These are phyloP conservation scores for Rhizoctonia solani DNA, from an alignment of 1,284 basidiomycete genomes.

Conservation along the genomic window DNA sequence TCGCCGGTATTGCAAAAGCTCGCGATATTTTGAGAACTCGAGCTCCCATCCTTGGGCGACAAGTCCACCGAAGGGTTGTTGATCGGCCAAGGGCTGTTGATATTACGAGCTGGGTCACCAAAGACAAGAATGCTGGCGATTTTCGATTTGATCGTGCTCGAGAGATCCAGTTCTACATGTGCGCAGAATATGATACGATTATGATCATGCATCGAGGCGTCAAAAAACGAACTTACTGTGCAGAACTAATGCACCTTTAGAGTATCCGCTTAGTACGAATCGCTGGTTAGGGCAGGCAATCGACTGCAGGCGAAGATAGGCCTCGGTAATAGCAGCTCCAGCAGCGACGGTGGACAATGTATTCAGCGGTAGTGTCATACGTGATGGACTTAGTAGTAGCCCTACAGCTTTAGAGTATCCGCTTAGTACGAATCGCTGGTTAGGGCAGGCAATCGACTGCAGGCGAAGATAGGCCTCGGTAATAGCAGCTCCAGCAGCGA, in stretches of 20 bases:
- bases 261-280: constrained; percentile 10
- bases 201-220: background rate
- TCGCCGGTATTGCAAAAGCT: constrained; percentile 29
- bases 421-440: constrained; percentile 1
- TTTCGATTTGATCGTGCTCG: background rate
- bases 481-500: background rate
- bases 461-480: background rate
- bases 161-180: background rate
- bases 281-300: background rate
- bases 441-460: background rate
- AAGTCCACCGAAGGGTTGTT: constrained; percentile 26
- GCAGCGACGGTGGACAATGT: background rate
- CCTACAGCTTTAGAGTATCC: constrained; percentile 20
- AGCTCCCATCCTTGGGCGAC: constrained; percentile 20
- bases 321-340: background rate
- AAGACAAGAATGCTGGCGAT: background rate
- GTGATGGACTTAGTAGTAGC: too few species aligned
- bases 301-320: background rate
- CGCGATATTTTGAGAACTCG: constrained; percentile 24
- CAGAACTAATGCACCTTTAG: constrained; percentile 1
- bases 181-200: background rate
- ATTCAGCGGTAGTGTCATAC: constrained; percentile 14
- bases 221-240: background rate
- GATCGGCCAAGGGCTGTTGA: constrained; percentile 21
- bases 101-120: constrained; percentile 5